Evolutionary conservation across 2,329 filamentous ascomycete species (phyloP).

Genomic region (Diaporthe ampelina): DNA sequence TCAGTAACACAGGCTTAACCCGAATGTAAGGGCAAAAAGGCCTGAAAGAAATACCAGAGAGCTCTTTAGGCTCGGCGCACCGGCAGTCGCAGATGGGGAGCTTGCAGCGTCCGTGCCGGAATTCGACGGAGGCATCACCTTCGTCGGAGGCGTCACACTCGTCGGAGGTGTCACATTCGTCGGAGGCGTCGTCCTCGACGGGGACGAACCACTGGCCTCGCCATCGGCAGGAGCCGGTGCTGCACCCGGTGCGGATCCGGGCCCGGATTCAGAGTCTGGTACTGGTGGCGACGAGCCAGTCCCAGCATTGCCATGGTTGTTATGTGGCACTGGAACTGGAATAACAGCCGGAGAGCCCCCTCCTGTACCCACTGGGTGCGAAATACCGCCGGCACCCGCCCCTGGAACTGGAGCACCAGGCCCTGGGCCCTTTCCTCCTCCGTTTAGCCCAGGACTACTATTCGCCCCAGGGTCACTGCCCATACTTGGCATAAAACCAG

Average conservation of each 20-base stretch:
- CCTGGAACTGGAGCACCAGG: not conserved
- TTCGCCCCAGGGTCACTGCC: not conserved
- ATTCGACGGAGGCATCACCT: not conserved
- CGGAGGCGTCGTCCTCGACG: not conserved
- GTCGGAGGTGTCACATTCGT: not conserved
- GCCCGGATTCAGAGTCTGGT: not conserved
- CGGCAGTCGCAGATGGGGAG: conserved; percentile 9
- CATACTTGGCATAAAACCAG: not conserved
- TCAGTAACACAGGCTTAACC: not conserved
- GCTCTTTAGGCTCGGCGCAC: conserved; percentile 27
- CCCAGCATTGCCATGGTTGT: not conserved
- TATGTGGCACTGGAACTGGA: conserved; percentile 2
- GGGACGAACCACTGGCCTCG: not conserved
- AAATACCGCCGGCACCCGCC: not conserved
- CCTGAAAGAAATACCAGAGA: conserved; percentile 11
- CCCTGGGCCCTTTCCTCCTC: not conserved
- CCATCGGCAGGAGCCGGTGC: not conserved
- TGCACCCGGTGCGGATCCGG: not conserved
- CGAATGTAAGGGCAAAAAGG: not conserved
- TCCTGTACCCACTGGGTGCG: not conserved
- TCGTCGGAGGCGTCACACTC: not conserved
- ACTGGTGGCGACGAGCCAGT: not conserved
- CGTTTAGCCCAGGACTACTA: not conserved
- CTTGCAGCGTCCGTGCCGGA: conserved; percentile 11
- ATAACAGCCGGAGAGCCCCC: not conserved